phyloP scores from a whole-genome alignment of 805 yeast species.

The Starmera dryadoides region DNA sequence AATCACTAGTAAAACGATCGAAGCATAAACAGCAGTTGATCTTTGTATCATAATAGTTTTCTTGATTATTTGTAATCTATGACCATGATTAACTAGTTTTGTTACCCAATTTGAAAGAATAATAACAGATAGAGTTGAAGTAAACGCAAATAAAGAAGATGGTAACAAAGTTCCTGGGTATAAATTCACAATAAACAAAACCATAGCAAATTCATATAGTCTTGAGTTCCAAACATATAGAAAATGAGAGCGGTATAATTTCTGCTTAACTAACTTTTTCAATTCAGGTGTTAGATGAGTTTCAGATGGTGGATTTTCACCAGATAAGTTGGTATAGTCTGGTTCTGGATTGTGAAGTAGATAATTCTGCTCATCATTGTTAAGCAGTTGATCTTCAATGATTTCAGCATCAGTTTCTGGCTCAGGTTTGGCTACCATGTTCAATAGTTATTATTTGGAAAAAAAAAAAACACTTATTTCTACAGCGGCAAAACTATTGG shows the following conservation, averaged over 20 bases:
- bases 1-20: constrained; percentile 5
- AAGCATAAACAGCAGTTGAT: constrained; percentile 11
- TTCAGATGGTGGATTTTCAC: neutral
- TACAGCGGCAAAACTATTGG: no score
- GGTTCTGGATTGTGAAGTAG: neutral
- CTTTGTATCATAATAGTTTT: constrained; percentile 23
- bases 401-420: neutral
- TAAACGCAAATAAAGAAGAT: constrained; percentile 27
- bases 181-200: constrained; percentile 25
- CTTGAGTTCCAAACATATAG: constrained; percentile 33
- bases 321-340: constrained; percentile 1
- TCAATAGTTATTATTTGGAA: no score
- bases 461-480: no score
- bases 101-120: constrained; percentile 22
- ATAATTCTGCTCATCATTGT: neutral
- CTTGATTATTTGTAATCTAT: constrained; percentile 24
- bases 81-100: constrained; percentile 20
- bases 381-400: neutral
- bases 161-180: constrained; percentile 28
- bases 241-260: constrained; percentile 24
- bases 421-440: no score
- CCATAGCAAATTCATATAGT: constrained; percentile 31
- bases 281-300: neutral
- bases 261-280: constrained; percentile 1
- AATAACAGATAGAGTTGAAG: constrained; percentile 22